A percentile compares a stretch with the other conserved stretches of the same genome.
Evolutionary conservation across 208 protist genomes (phyloP).

Genomic region (Trypanosoma caninum): DNA sequence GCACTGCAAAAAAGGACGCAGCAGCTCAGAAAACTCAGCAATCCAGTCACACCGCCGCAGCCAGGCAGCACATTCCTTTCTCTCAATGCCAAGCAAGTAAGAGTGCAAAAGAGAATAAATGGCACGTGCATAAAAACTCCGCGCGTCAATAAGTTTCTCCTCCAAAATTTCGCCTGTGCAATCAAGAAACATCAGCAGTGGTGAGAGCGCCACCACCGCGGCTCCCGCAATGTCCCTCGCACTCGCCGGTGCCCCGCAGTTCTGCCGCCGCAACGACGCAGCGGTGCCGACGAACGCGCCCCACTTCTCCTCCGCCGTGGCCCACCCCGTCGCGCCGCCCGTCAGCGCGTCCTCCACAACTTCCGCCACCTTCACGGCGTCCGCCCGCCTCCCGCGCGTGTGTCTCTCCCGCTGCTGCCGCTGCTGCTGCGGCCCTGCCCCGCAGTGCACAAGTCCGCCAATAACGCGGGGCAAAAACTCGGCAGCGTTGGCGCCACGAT

Average conservation of each 20-base stretch:
- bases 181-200: slow-evolving; percentile 14
- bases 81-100: not conserved
- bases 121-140: slow-evolving; percentile 18
- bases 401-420: not conserved
- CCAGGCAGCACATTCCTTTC: slow-evolving; percentile 6
- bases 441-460: not conserved
- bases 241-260: not conserved
- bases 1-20: slow-evolving; percentile 31
- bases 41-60: slow-evolving; percentile 9
- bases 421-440: not conserved
- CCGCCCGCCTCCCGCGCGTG: not conserved
- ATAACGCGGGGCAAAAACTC: slow-evolving; percentile 8
- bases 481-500: slow-evolving; percentile 1
- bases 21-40: slow-evolving; percentile 18
- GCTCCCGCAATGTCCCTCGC: not conserved
- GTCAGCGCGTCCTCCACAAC: not conserved
- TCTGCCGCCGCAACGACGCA: not conserved
- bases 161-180: not conserved
- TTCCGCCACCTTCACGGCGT: not conserved
- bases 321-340: not conserved
- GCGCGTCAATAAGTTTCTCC: not conserved
- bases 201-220: slow-evolving; percentile 3
- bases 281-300: slow-evolving; percentile 3
- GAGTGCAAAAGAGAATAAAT: slow-evolving; percentile 9
- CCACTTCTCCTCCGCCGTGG: slow-evolving; percentile 10